Evolutionary conservation across 2,329 filamentous ascomycete species (phyloP).

Genomic region (Penicillium sp.): DNA sequence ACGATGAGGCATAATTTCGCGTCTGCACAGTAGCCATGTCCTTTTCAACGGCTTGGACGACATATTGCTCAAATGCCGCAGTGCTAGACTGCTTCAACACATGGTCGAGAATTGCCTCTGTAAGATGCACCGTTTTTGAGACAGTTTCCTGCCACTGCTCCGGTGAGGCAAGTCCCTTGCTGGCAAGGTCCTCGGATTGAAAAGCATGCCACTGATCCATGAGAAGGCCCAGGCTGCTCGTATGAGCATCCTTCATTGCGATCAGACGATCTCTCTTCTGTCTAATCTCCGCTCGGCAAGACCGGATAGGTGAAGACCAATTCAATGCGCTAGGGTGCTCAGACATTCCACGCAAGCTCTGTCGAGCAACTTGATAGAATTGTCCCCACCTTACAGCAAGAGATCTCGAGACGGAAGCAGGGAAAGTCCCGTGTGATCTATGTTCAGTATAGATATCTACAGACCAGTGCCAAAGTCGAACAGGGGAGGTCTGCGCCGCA

Average conservation of each 20-base stretch:
- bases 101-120: slow-evolving; percentile 80
- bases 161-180: slow-evolving; percentile 38
- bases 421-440: slow-evolving; percentile 20
- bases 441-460: slow-evolving; percentile 60
- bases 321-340: slow-evolving; percentile 69
- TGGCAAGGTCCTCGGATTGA: slow-evolving; percentile 58
- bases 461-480: slow-evolving; percentile 70
- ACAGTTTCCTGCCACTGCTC: slow-evolving; percentile 72
- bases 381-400: slow-evolving; percentile 50
- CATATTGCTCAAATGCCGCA: slow-evolving; percentile 56
- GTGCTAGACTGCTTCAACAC: slow-evolving; percentile 60
- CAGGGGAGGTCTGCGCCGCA: slow-evolving; percentile 79
- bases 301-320: slow-evolving; percentile 75
- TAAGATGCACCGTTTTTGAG: slow-evolving; percentile 76
- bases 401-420: slow-evolving; percentile 19
- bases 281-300: slow-evolving; percentile 72
- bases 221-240: slow-evolving; percentile 81
- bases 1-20: slow-evolving; percentile 6
- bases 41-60: slow-evolving; percentile 60
- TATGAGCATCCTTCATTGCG: slow-evolving; percentile 74
- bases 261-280: slow-evolving; percentile 71
- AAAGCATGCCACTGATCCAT: slow-evolving; percentile 81
- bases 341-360: slow-evolving; percentile 72
- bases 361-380: slow-evolving; percentile 79
- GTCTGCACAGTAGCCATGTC: slow-evolving; percentile 53